Conservation (phyloP, 129 eudicot genomes). For the Kitagawia praeruptora region DNA sequence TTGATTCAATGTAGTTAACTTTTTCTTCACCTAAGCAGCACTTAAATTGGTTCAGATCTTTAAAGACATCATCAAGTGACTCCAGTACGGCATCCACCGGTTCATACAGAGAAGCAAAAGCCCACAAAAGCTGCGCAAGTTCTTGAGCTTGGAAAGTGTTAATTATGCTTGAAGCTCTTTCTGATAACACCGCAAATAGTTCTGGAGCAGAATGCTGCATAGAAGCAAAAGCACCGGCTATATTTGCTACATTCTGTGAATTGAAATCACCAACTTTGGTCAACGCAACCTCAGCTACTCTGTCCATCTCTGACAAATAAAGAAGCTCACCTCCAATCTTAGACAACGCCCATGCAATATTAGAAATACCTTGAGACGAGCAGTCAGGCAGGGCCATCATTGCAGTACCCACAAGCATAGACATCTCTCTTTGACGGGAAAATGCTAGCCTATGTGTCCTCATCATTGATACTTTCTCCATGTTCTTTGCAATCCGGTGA, state of each 20-base stretch:
- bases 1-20: slow-evolving; percentile 11
- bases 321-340: slow-evolving; percentile 96
- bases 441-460: slow-evolving; percentile 63
- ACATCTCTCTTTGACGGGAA: slow-evolving; percentile 79
- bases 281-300: slow-evolving; percentile 87
- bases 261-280: slow-evolving; percentile 61
- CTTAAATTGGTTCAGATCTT: slow-evolving; percentile 34
- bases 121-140: slow-evolving; percentile 90
- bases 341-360: slow-evolving; percentile 94
- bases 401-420: slow-evolving; percentile 93
- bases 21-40: slow-evolving; percentile 19
- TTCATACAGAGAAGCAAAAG: slow-evolving; percentile 78
- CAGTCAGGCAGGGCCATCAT: slow-evolving; percentile 85
- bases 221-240: slow-evolving; percentile 91
- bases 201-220: slow-evolving; percentile 90
- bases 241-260: slow-evolving; percentile 85
- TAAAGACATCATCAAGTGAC: slow-evolving; percentile 55
- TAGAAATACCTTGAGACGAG: slow-evolving; percentile 86
- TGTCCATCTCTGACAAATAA: slow-evolving; percentile 81
- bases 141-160: slow-evolving; percentile 71
- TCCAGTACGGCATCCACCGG: slow-evolving; percentile 52
- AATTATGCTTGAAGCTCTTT: slow-evolving; percentile 50
- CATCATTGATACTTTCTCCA: slow-evolving; percentile 89
- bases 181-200: slow-evolving; percentile 51
- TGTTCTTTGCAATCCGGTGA: slow-evolving; percentile 87